Conservation (phyloP, 2,329 filamentous ascomycete species). For the Westerdykella aurantiaca region DNA sequence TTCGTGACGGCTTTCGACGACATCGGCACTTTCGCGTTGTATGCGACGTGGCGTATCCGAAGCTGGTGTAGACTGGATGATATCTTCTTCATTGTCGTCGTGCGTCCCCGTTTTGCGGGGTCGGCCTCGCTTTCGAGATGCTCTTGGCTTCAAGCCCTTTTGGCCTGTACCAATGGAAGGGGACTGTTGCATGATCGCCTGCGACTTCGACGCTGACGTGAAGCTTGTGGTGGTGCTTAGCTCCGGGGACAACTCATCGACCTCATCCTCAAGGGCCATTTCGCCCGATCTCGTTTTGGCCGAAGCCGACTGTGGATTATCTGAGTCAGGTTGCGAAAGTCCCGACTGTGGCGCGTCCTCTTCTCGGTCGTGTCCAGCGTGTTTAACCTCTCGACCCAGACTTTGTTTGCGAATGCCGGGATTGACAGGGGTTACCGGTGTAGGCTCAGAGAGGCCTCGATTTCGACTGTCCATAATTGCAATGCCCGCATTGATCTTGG, state of each 20-base stretch:
- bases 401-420: neutral
- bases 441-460: neutral
- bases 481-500: too few species aligned
- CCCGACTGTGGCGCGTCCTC: too few species aligned
- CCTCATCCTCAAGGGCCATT: neutral
- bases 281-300: neutral
- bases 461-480: too few species aligned
- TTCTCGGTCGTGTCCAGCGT: too few species aligned
- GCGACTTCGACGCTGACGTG: too few species aligned
- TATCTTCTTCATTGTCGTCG: neutral
- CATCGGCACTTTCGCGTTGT: conserved; percentile 1
- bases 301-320: too few species aligned
- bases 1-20: too few species aligned
- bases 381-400: neutral
- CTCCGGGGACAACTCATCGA: conserved; percentile 7
- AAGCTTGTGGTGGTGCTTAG: neutral
- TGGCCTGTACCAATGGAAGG: too few species aligned
- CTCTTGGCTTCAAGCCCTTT: too few species aligned
- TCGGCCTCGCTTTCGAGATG: conserved; percentile 8
- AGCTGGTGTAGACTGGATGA: conserved; percentile 10
- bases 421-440: too few species aligned
- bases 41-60: conserved; percentile 8
- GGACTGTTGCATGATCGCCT: too few species aligned
- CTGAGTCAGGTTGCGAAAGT: too few species aligned
- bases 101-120: conserved; percentile 1